phyloP scores from a whole-genome alignment of 305 asterid genomes.

The Fraxinus ornus region DNA sequence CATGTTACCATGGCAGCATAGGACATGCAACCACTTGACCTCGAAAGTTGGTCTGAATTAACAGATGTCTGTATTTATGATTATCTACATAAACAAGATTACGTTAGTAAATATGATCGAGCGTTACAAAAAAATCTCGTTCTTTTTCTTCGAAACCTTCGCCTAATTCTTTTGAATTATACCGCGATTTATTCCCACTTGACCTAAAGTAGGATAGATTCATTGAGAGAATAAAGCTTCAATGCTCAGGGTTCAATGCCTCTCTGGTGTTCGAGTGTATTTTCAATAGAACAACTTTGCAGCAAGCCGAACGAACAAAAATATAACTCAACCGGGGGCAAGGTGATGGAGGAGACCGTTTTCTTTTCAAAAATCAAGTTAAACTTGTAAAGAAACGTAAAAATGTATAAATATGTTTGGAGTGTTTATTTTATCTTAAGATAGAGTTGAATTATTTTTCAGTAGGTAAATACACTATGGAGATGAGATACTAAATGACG shows the following conservation, averaged over 20 bases:
- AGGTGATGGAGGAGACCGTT: neutral
- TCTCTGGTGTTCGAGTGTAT: too few species aligned
- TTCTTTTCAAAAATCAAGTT: neutral
- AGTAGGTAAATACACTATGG: neutral
- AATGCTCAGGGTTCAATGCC: neutral
- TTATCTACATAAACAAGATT: neutral
- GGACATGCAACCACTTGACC: neutral
- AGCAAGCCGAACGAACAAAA: neutral
- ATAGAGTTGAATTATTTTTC: neutral
- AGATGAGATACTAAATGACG: too few species aligned
- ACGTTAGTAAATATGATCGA: neutral
- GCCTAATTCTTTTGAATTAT: too few species aligned
- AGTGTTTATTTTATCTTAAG: too few species aligned
- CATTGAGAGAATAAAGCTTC: neutral
- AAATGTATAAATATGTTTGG: neutral
- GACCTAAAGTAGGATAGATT: neutral
- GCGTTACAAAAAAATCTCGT: neutral
- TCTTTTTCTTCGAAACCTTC: neutral
- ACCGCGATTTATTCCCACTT: neutral
- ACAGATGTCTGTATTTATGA: neutral
- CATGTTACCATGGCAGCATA: neutral
- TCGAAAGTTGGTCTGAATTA: neutral
- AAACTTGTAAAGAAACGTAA: neutral
- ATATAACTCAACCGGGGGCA: neutral
- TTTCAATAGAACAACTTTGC: neutral